Conservation (phyloP, 2,329 filamentous ascomycete genomes). For the Tolypocladium pustulatum region DNA sequence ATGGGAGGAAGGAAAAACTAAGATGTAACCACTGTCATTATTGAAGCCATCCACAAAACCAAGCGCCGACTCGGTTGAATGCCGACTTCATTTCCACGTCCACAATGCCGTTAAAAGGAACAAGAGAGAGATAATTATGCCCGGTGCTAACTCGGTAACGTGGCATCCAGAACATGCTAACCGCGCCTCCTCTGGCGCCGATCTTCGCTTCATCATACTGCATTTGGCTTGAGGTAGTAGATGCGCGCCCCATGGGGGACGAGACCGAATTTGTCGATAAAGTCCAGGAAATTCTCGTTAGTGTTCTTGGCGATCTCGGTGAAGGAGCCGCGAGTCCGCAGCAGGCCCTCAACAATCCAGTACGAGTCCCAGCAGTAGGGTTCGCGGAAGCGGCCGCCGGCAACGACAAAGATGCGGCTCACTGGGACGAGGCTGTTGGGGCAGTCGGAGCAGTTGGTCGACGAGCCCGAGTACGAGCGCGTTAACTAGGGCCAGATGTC, state of each 20-base stretch:
- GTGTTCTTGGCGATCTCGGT: conserved; percentile 53
- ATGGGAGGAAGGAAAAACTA: too few relatives aligned
- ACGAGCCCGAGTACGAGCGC: conserved; percentile 41
- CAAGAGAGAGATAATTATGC: too few relatives aligned
- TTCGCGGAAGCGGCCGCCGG: conserved; percentile 59
- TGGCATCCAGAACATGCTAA: too few relatives aligned
- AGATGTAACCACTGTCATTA: too few relatives aligned
- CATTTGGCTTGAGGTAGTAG: conserved; percentile 48
- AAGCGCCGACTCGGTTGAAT: too few relatives aligned
- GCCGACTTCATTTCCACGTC: too few relatives aligned
- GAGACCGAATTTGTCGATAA: conserved; percentile 54
- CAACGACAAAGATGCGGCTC: conserved; percentile 59
- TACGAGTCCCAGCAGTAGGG: conserved; percentile 64
- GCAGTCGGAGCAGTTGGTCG: conserved; percentile 44
- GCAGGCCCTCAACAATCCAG: conserved; percentile 56
- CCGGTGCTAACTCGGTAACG: too few relatives aligned
- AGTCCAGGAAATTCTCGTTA: conserved; percentile 60
- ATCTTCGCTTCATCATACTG: too few relatives aligned
- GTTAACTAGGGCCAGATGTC: conserved; percentile 61
- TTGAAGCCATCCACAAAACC: too few relatives aligned
- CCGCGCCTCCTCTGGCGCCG: too few relatives aligned
- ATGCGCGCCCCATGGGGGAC: conserved; percentile 57
- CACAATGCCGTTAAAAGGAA: too few relatives aligned
- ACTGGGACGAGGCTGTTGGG: conserved; percentile 56
- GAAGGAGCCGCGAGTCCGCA: conserved; percentile 54